Conservation (phyloP, 257 asterid genomes). For the Salvia miltiorrhiza region DNA sequence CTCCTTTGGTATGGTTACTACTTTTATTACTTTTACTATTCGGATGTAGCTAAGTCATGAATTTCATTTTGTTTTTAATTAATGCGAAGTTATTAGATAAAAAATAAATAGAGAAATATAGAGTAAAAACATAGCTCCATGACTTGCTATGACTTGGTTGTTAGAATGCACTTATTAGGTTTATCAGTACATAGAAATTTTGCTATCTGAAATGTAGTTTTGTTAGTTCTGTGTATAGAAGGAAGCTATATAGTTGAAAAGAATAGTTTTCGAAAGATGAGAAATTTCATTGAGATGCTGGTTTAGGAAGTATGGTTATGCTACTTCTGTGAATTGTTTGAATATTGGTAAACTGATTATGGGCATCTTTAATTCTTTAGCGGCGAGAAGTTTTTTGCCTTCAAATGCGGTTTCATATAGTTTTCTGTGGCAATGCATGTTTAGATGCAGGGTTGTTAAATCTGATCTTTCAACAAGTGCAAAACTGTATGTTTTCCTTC, state of each 20-base stretch:
- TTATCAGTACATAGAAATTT: background rate
- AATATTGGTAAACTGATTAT: background rate
- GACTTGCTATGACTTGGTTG: background rate
- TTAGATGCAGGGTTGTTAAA: background rate
- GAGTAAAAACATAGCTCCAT: background rate
- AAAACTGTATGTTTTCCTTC: background rate
- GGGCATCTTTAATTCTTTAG: background rate
- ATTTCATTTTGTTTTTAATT: background rate
- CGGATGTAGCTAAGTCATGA: background rate
- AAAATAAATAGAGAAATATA: background rate
- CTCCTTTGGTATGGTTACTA: background rate
- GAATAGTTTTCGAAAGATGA: background rate
- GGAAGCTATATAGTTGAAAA: background rate
- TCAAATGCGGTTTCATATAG: background rate
- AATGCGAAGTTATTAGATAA: background rate
- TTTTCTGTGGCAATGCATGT: background rate
- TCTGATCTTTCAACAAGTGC: background rate
- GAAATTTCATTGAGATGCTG: background rate
- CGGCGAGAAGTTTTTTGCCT: background rate
- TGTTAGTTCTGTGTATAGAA: background rate
- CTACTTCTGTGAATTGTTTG: background rate
- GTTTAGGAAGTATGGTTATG: background rate
- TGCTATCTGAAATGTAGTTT: background rate
- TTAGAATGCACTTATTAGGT: background rate
- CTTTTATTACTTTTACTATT: background rate